Evolutionary conservation across 805 yeast species (phyloP).

Genomic region (Cyberlindnera bimundalis): DNA sequence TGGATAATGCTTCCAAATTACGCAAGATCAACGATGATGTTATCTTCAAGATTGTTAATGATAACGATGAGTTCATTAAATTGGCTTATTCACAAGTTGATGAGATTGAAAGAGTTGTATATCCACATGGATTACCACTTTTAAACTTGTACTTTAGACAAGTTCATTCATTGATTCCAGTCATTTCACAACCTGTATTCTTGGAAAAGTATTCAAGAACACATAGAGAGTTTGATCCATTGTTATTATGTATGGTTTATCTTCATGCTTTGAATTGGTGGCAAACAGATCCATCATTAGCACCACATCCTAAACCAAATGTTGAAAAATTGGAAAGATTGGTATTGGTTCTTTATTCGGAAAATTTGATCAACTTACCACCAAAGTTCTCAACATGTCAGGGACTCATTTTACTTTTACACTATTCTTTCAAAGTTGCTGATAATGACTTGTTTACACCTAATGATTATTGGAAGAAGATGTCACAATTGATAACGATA

Average conservation of each 20-base stretch:
- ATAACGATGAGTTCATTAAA: constrained; percentile 26
- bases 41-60: constrained; percentile 26
- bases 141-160: constrained; percentile 25
- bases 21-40: constrained; percentile 25
- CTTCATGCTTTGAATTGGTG: constrained; percentile 28
- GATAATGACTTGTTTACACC: constrained; percentile 14
- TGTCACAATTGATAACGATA: constrained; percentile 22
- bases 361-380: constrained; percentile 25
- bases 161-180: constrained; percentile 29
- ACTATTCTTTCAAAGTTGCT: constrained; percentile 20
- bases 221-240: constrained; percentile 30
- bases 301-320: constrained; percentile 18
- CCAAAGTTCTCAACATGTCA: constrained; percentile 37
- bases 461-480: constrained; percentile 22
- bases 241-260: constrained; percentile 27
- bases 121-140: constrained; percentile 23
- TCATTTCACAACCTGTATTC: constrained; percentile 26
- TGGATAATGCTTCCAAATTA: constrained; percentile 17
- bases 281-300: constrained; percentile 19
- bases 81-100: constrained; percentile 28
- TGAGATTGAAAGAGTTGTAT: constrained; percentile 28
- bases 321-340: constrained; percentile 27
- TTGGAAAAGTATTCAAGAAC: constrained; percentile 29
- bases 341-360: constrained; percentile 26
- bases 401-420: constrained; percentile 34